Conservation (phyloP, 1,284 basidiomycete genomes). For the Leccinum cinnamomeum region DNA sequence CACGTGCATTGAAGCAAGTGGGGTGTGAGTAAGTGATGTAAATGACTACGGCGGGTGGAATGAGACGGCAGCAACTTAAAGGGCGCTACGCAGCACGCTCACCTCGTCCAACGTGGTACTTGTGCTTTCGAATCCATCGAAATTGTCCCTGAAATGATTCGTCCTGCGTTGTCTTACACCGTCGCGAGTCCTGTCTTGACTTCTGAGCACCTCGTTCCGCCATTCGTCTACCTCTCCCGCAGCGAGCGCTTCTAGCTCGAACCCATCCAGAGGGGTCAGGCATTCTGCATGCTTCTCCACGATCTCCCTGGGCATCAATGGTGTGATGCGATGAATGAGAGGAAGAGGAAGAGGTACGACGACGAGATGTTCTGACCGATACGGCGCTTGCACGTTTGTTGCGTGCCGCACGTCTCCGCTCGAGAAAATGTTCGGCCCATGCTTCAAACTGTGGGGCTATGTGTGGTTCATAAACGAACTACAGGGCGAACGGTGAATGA, state of each 20-base stretch:
- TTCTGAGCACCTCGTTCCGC: constrained; percentile 44
- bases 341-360: constrained; percentile 14
- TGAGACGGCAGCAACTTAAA: constrained; percentile 1
- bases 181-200: constrained; percentile 16
- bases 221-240: constrained; percentile 53
- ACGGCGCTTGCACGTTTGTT: constrained; percentile 36
- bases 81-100: constrained; percentile 10
- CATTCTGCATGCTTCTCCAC: constrained; percentile 11
- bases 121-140: constrained; percentile 23
- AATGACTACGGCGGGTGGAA: constrained; percentile 37
- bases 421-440: constrained; percentile 50
- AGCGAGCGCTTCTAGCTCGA: constrained; percentile 54
- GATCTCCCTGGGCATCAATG: constrained; percentile 8
- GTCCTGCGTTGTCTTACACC: constrained; percentile 20
- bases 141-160: constrained; percentile 10
- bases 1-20: constrained; percentile 50
- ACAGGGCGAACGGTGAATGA: constrained; percentile 1
- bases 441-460: constrained; percentile 53
- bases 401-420: constrained; percentile 39
- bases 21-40: constrained; percentile 42
- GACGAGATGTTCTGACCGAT: constrained; percentile 21
- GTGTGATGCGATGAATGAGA: constrained; percentile 8
- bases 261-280: constrained; percentile 15
- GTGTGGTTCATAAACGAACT: constrained; percentile 67
- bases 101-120: constrained; percentile 48